Evolutionary conservation across 768 basidiomycete genomes (phyloP), one percentile per base, ranked within the genome.

Genomic region (Gelatoporia subvermispora): DNA sequence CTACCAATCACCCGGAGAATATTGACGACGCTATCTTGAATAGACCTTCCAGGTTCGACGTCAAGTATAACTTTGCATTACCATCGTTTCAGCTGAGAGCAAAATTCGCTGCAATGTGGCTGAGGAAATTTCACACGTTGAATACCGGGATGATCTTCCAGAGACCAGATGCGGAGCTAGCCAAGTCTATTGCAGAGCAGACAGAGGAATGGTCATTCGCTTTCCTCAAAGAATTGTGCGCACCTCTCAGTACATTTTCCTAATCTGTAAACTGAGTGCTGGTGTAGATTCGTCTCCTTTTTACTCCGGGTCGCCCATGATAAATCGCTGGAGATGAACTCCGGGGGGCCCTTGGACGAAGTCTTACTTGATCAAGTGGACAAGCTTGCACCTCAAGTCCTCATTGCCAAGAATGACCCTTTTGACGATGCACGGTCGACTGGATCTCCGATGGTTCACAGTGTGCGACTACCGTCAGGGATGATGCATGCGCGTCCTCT

Each of bases 21-120:
- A 66, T 74, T 34, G 73, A 74, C 47, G 66, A 68, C 28, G 69
- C 69, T 2, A 57, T 74, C 15, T 61, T 70, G 17, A 72, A 67
- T 48, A 62, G 73, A 15, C 72, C 72, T 3, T 68, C 65, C 22
- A 61, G 72, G n/a, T 75, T 75, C 52, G 73, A 75, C 52, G 60
- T 72, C 36, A 73, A 74, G 47, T 74, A 72, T 65, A 65, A 56
- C 4, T 73, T 72, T 55, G 55, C 55, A 16, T 56, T 67, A 43
- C 73, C 73, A 0, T 55, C 41, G 23, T 25, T 40, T 13, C 53
- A 43, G 15, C 66, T 73, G 44, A 63, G 73, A 31, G 53, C 54
- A 8, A 50, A 50, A 18, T 75, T 74, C 48, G 65, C 65, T 10
- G 17, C 54, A 13, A 73, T 69, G 53, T 75, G 73, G 73, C 65